Conservation (phyloP, 495 filamentous ascomycete genomes). For the Tuber umbilicatum region DNA sequence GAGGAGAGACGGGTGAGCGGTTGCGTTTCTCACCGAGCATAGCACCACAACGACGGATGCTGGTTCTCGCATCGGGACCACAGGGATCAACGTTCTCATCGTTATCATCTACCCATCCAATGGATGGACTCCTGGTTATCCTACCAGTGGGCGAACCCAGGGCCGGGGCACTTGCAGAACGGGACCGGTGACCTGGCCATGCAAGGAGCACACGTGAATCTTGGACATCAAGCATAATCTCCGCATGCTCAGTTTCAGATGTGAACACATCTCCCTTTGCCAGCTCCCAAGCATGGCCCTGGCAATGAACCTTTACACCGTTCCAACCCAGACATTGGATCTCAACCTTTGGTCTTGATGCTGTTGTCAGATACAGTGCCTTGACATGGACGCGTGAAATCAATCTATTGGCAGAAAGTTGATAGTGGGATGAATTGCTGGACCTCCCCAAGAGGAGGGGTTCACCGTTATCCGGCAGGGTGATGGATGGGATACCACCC, state of each 20-base stretch:
- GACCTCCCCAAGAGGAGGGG: constrained; percentile 79
- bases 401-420: constrained; percentile 80
- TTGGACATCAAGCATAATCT: constrained; percentile 94
- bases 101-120: constrained; percentile 40
- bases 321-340: constrained; percentile 94
- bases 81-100: constrained; percentile 40
- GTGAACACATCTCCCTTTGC: constrained; percentile 82
- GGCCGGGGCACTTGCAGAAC: constrained; percentile 28
- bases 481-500: constrained; percentile 68
- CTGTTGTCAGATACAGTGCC: constrained; percentile 63
- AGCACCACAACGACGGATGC: constrained; percentile 29
- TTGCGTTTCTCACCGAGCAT: constrained; percentile 27
- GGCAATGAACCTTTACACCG: constrained; percentile 85
- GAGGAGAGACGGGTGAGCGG: constrained; percentile 19
- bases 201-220: constrained; percentile 80
- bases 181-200: constrained; percentile 60
- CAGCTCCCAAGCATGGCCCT: constrained; percentile 78
- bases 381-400: constrained; percentile 91
- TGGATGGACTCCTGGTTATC: constrained; percentile 35
- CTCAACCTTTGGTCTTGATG: constrained; percentile 56
- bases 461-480: constrained; percentile 77
- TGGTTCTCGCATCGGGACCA: constrained; percentile 32
- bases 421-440: constrained; percentile 84
- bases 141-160: constrained; percentile 33
- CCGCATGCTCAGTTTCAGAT: constrained; percentile 78